phyloP scores from a whole-genome alignment of 495 filamentous ascomycete genomes.

The Penicillium lagena region DNA sequence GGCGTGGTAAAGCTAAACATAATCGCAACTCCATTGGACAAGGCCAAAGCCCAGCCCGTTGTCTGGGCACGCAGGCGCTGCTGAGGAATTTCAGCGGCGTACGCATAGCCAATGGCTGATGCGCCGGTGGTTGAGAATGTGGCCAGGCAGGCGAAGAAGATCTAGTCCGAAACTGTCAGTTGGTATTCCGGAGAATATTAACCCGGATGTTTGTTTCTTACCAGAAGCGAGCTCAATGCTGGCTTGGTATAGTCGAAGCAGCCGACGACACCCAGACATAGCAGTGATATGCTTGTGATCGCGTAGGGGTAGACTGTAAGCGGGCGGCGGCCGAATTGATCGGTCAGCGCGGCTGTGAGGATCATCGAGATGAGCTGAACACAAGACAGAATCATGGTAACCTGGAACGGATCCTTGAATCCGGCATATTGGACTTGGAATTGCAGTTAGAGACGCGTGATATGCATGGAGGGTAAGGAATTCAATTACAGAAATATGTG shows the following conservation, averaged over 20 bases:
- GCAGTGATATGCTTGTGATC: constrained; percentile 27
- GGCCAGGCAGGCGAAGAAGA: constrained; percentile 28
- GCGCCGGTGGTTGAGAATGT: constrained; percentile 37
- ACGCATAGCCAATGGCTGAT: constrained; percentile 36
- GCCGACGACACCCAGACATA: constrained; percentile 33
- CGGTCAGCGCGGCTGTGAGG: constrained; percentile 22
- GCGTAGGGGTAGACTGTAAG: constrained; percentile 32
- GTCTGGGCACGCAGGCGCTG: constrained; percentile 35
- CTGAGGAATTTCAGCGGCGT: constrained; percentile 30
- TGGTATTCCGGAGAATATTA: too few relatives aligned
- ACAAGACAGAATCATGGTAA: constrained; percentile 35
- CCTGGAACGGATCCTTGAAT: constrained; percentile 31
- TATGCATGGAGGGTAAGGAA: not conserved
- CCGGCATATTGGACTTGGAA: constrained; percentile 32
- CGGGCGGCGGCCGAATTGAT: constrained; percentile 31
- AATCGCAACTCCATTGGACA: constrained; percentile 28
- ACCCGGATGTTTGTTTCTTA: not conserved
- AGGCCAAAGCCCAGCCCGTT: constrained; percentile 29
- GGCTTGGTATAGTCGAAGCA: constrained; percentile 33
- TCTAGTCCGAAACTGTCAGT: constrained; percentile 4
- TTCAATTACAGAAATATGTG: constrained; percentile 33
- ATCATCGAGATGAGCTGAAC: constrained; percentile 34
- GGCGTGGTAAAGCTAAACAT: constrained; percentile 42
- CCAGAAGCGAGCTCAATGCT: constrained; percentile 24
- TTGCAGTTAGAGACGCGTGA: not conserved